These are phyloP conservation scores for Suillus subluteus DNA, from an alignment of 768 basidiomycete species.

Conservation along the genomic window DNA sequence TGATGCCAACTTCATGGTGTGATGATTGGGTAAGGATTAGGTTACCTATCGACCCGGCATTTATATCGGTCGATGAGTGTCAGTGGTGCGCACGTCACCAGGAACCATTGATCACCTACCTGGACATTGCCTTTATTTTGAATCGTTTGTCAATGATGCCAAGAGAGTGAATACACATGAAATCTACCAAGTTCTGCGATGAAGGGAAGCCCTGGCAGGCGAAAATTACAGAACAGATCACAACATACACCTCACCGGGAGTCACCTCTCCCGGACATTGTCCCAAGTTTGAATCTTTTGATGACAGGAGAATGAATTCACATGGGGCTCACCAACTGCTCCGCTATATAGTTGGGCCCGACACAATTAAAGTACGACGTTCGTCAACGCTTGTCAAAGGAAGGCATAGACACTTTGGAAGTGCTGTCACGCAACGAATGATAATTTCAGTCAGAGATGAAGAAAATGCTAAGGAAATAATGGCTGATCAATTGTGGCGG, in stretches of 20 bases:
- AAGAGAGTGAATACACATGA: background rate
- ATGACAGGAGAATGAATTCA: background rate
- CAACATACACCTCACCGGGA: background rate
- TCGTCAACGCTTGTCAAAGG: background rate
- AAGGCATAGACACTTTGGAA: background rate
- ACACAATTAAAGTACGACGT: background rate
- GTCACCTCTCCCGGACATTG: background rate
- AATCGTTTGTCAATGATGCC: background rate
- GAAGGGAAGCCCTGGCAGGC: background rate
- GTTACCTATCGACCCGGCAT: too few species aligned
- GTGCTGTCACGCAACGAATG: background rate
- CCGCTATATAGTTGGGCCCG: background rate
- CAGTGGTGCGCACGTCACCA: background rate
- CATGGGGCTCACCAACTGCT: background rate
- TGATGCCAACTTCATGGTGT: slow-evolving; percentile 1
- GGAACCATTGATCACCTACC: background rate
- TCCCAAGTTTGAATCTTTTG: background rate
- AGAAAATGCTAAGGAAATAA: background rate
- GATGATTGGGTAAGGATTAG: background rate
- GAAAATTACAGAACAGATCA: too few species aligned
- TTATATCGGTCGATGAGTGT: background rate
- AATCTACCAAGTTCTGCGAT: background rate
- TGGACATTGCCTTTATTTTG: background rate
- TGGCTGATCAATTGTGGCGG: background rate
- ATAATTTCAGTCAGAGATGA: background rate